Evolutionary conservation across 371 early-diverging fungal species (phyloP), one percentile per base, ranked within the genome.

Genomic region (Mucor racemosus): DNA sequence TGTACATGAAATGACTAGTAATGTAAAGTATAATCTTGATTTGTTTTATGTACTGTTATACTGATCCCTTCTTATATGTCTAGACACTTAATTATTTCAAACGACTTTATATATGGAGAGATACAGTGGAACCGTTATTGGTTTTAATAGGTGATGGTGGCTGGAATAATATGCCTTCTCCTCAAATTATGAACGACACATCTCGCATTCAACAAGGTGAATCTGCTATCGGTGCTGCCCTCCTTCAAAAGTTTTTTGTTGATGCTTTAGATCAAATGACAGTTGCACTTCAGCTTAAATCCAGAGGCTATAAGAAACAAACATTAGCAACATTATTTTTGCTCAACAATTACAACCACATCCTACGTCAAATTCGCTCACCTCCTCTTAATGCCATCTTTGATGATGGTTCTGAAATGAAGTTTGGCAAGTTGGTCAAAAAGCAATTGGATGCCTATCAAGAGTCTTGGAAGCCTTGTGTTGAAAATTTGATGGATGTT

Each of bases 1-100:
- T 31, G 94, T 95, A 2, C 92, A 94, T 69, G 94, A 95, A 72
- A 74, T 92, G 66, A 91, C 94, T 0, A 91, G 90, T 73, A 87
- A 88, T 72, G 94, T 91, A 86, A 72, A 79, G 74, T 21, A 19
- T 38, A 9, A 11, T 59, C 11, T 31, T 0, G 5, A 2, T 40
- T 15, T 60, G 7, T 13, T 41, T 1, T 4, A 35, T 7, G 5
- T 39, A 1, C 10, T 9, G n/a, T 26, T n/a, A 41, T 11, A 19
- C 40, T 61, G 11, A 61, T n/a, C n/a, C 11, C 7, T n/a, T 19
- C 3, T 7, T 53, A 44, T 56, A 11, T 41, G 5, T 58, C 11
- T 74, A 90, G 88, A 85, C 90, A 13, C 72, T 89, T 42, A 88
- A 86, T 58, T 86, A 86, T 60, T 73, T 88, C 53, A 89, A 88